A percentile compares a stretch with the other conserved stretches of the same genome.
Evolutionary conservation across 1,284 basidiomycete species (phyloP).

Genomic region (Rhodotorula sp.): DNA sequence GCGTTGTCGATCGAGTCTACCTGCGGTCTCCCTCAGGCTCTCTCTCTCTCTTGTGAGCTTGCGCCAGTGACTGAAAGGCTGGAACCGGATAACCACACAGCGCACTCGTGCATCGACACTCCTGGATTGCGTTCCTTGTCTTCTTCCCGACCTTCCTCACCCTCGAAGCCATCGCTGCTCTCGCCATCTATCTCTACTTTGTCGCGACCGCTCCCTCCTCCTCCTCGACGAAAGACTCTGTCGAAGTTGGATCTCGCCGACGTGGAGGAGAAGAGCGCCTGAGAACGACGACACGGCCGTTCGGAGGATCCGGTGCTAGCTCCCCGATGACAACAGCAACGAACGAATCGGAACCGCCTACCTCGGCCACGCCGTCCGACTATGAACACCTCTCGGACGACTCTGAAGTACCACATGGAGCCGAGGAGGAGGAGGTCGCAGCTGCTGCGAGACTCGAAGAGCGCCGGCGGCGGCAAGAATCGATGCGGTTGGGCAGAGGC

Average conservation of each 20-base stretch:
- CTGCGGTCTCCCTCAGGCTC: background rate
- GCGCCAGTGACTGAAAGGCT: background rate
- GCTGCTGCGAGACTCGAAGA: background rate
- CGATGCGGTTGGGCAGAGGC: constrained; percentile 6
- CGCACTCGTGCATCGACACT: constrained; percentile 4
- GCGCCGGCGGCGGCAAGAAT: background rate
- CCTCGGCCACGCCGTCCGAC: background rate
- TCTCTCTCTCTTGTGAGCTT: no score
- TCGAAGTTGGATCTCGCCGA: background rate
- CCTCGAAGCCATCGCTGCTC: constrained; percentile 7
- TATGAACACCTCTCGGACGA: background rate
- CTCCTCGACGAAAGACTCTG: background rate
- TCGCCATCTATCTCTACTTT: constrained; percentile 2
- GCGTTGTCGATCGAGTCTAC: background rate
- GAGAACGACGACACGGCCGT: no score
- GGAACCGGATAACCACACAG: background rate
- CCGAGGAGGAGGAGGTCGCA: background rate
- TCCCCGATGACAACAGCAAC: background rate
- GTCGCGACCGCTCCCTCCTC: background rate
- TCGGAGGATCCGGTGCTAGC: background rate
- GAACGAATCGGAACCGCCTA: background rate
- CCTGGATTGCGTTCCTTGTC: constrained; percentile 5
- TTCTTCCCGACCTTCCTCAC: constrained; percentile 20
- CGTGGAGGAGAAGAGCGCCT: background rate
- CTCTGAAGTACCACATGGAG: background rate